A percentile compares a stretch with the other conserved stretches of the same genome.
Conservation (phyloP, 2,329 filamentous ascomycete species). For the Fusarium pininemorale region DNA sequence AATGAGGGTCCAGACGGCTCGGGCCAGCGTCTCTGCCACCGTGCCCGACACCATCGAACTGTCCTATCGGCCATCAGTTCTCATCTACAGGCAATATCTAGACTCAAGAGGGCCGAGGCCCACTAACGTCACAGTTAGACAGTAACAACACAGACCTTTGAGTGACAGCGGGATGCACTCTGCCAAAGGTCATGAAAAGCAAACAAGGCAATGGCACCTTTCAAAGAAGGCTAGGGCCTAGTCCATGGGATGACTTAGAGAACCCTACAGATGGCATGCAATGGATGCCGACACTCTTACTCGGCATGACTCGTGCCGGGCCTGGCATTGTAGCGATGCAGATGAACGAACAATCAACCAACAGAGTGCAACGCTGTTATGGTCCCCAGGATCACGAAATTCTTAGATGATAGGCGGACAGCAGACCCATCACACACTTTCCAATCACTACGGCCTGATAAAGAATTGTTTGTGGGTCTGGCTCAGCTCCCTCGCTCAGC, state of each 20-base stretch:
- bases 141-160: not conserved
- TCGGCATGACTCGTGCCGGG: slow-evolving; percentile 5
- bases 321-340: not conserved
- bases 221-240: not conserved
- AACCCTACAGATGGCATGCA: not conserved
- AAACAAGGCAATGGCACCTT: not conserved
- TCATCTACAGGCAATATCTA: not conserved
- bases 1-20: slow-evolving; percentile 2
- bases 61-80: not conserved
- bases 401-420: not conserved
- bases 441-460: not conserved
- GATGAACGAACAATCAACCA: slow-evolving; percentile 5
- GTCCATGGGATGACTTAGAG: not conserved
- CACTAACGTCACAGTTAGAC: not conserved
- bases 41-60: not conserved
- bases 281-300: not conserved
- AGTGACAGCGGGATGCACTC: not conserved
- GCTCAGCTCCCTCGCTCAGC: slow-evolving; percentile 13
- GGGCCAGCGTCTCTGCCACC: not conserved
- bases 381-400: slow-evolving; percentile 1
- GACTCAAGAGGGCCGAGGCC: not conserved
- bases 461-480: slow-evolving; percentile 8
- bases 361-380: not conserved
- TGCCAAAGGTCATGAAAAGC: not conserved
- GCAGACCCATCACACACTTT: not conserved